phyloP scores from a whole-genome alignment of 2,329 filamentous ascomycete species.

The Lizonia empirigonia region DNA sequence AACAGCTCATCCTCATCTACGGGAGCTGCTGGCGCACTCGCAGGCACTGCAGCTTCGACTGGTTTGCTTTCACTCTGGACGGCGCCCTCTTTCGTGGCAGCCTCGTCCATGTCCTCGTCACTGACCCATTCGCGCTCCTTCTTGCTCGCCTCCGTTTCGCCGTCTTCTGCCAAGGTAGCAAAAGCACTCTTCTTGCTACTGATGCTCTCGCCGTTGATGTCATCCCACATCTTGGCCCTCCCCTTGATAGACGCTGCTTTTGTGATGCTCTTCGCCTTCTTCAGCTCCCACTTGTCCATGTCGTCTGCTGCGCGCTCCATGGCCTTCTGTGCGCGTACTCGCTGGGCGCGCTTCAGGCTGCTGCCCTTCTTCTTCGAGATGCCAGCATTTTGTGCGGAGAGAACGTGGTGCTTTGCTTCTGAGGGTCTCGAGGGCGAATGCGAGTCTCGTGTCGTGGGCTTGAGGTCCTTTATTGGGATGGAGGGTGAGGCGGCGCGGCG shows the following conservation, averaged over 20 bases:
- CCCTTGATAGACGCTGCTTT: constrained; percentile 57
- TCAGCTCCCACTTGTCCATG: constrained; percentile 61
- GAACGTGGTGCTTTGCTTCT: constrained; percentile 56
- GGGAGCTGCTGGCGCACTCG: background rate
- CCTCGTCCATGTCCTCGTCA: constrained; percentile 41
- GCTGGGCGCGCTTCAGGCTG: constrained; percentile 57
- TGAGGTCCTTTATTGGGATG: constrained; percentile 63
- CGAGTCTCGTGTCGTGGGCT: constrained; percentile 45
- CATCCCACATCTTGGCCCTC: constrained; percentile 52
- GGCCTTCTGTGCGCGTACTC: constrained; percentile 52
- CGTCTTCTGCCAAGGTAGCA: constrained; percentile 22
- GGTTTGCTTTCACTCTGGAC: constrained; percentile 17
- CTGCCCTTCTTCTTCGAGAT: constrained; percentile 68
- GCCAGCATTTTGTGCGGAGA: constrained; percentile 72
- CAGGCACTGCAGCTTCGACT: constrained; percentile 7
- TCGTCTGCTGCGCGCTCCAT: constrained; percentile 62
- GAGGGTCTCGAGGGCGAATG: constrained; percentile 19
- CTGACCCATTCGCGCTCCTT: constrained; percentile 33
- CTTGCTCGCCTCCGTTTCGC: constrained; percentile 19
- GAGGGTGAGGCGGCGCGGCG: constrained; percentile 73
- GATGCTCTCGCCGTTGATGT: constrained; percentile 38
- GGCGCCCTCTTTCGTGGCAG: constrained; percentile 13
- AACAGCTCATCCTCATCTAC: constrained; percentile 37
- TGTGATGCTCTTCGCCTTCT: constrained; percentile 59
- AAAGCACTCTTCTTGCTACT: constrained; percentile 27